Base-by-base conservation (phyloP, 208 protist species). In the Histomonas meleagridis region DNA sequence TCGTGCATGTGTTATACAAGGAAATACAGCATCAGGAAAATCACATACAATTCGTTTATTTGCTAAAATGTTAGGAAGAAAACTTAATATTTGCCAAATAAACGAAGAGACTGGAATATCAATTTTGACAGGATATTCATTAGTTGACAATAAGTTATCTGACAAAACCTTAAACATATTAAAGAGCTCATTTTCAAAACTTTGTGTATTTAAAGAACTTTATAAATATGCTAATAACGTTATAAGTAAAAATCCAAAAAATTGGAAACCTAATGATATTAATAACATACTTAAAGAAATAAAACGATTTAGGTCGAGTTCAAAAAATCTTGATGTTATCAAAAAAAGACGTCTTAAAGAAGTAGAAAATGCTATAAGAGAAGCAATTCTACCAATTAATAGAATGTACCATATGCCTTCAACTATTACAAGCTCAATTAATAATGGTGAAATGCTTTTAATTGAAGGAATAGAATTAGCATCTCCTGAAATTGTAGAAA, bases 21-120 rank as follows among this genome's bases (percentile, higher is more conserved):
- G 90, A 32, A 12, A 14, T 38, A 91, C 90, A 65, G 4, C 62
- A 53, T 72, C 90, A 57, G 65, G 90, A 62, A 91, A 91, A 16
- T 65, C 51, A 53, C 53, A 57, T 53, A 26, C 65, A 38, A n/a
- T 91, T 35, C 49, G 32, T 7, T n/a, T 53, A 26, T 78, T 91
- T 72, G 90, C 90, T 7, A 0, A 55, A 53, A 28, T 57, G 1
- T 2, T 78, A 28, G 46, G 51, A 4, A 91, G 57, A 57, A 91
- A 91, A 16, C 38, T 91, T 0, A 65, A 38, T 38, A 26, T 91
- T 18, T 32, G 60, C 57, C 65, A 49, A 53, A 18, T 91, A 5
- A 86, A 86, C 26, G 23, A 40, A 40, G 76, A 86, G 32, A 55
- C 32, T 40, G 32, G 16, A 2, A 55, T 32, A 23, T 86, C 76